Evolutionary conservation across 176 grass and related monocot genomes (phyloP), one percentile per base, ranked within the genome.

Genomic region (Melocanna baccifera): DNA sequence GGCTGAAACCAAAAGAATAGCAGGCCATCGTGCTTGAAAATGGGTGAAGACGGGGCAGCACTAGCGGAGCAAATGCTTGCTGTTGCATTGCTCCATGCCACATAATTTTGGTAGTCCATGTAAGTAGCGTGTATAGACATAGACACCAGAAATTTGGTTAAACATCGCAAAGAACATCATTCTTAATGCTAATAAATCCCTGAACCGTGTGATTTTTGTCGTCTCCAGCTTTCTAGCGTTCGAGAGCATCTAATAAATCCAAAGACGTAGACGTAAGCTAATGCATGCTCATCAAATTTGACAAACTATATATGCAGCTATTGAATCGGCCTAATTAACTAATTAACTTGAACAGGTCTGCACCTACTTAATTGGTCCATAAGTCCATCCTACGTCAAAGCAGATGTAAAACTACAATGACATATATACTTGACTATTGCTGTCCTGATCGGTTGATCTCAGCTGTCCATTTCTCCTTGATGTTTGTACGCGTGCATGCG

Each of bases 391-490:
- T 3, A 39, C 55, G 71, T 77, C 83, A 82, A 55, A 4, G 62
- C 37, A 67, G 1, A 76, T 30, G 69, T 18, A 23, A 71, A 20
- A 14, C 37, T 14, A 77, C 53, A 55, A 18, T 40, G 72, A 67
- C 48, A 57, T 82, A 14, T 28, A 57, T 29, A 53, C 41, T 66
- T 77, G 78, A 28, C 58, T 4, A 65, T 71, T 37, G 19, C 52
- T 46, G 78, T 63, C 65, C 8, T 23, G 56, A 25, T 57, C 78
- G 12, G 34, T 43, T 72, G 72, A 18, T 28, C 53, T 45, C 71
- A 40, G 36, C 66, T 40, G 78, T 82, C 20, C 11, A 30, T 82
- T 71, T 78, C 72, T 13, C 37, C 12, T 22, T 46, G 83, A 73
- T 55, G 57, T 28, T 9, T 46, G 81, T 28, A 41, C 23, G 12